These are phyloP conservation scores for Lactarius vividus DNA, from an alignment of 768 basidiomycete species.

Conservation along the genomic window DNA sequence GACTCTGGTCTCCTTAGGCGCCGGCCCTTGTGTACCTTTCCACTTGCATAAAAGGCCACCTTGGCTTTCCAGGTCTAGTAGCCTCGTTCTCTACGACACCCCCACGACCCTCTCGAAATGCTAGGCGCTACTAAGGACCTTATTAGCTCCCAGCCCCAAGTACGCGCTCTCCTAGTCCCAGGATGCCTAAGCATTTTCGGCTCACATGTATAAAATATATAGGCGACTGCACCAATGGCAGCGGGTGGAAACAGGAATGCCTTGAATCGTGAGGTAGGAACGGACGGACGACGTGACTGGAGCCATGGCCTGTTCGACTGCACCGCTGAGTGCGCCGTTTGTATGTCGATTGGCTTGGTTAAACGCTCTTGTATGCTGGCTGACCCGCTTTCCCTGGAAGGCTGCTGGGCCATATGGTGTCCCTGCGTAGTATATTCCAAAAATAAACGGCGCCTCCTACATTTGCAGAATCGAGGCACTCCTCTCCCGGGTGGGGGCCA, in stretches of 20 bases:
- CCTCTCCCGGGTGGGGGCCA: conserved; percentile 38
- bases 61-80: background rate
- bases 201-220: background rate
- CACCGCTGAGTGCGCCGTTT: conserved; percentile 29
- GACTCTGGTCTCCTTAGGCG: conserved; percentile 19
- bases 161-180: background rate
- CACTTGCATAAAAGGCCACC: background rate
- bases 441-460: conserved; percentile 42
- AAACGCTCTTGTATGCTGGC: conserved; percentile 21
- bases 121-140: background rate
- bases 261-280: conserved; percentile 29
- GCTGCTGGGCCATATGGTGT: conserved; percentile 38
- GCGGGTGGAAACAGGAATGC: conserved; percentile 30
- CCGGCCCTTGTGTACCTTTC: too few species aligned
- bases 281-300: conserved; percentile 37
- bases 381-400: conserved; percentile 29
- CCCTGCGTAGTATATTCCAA: conserved; percentile 43
- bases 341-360: conserved; percentile 25
- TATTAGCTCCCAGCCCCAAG: background rate
- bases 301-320: conserved; percentile 32
- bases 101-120: conserved; percentile 16
- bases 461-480: conserved; percentile 37
- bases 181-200: background rate
- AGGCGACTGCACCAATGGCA: conserved; percentile 2
- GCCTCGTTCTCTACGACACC: background rate